Evolutionary conservation across 208 protist species (phyloP).

Genomic region (Trypanosoma theileri): DNA sequence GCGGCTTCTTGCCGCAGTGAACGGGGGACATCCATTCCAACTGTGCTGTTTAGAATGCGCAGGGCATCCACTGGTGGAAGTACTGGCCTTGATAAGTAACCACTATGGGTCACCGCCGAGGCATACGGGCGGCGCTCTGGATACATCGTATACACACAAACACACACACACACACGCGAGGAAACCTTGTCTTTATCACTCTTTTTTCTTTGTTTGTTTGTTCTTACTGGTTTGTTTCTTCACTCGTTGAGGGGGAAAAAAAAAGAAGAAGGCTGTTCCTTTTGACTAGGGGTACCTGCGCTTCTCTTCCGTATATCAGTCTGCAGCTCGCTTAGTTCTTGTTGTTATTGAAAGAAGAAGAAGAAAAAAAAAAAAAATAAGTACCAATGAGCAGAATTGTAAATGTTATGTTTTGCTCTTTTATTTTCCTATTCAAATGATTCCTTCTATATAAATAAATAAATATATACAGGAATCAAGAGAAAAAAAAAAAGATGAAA

Average conservation of each 20-base stretch:
- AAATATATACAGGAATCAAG: too few species aligned
- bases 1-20: conserved; percentile 13
- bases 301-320: too few species aligned
- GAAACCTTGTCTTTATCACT: conserved; percentile 20
- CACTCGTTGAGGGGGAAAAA: too few species aligned
- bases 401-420: too few species aligned
- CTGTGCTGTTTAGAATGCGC: conserved; percentile 47
- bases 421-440: too few species aligned
- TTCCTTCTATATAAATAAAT: too few species aligned
- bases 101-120: conserved; percentile 52
- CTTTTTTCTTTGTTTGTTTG: conserved; percentile 19
- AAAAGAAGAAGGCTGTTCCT: neutral
- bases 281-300: too few species aligned
- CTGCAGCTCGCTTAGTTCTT: too few species aligned
- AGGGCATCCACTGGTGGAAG: conserved; percentile 57
- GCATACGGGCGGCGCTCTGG: conserved; percentile 72
- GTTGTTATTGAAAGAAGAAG: conserved; percentile 1
- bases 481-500: too few species aligned
- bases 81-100: conserved; percentile 62
- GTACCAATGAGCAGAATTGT: too few species aligned
- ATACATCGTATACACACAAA: conserved; percentile 30
- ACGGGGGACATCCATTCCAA: conserved; percentile 53
- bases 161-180: neutral
- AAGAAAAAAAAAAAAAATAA: conserved; percentile 23
- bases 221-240: neutral